A percentile compares a stretch with the other conserved stretches of the same genome.
Evolutionary conservation across 345 rosid genomes (phyloP).

Genomic region (Eucalyptus microcorys): DNA sequence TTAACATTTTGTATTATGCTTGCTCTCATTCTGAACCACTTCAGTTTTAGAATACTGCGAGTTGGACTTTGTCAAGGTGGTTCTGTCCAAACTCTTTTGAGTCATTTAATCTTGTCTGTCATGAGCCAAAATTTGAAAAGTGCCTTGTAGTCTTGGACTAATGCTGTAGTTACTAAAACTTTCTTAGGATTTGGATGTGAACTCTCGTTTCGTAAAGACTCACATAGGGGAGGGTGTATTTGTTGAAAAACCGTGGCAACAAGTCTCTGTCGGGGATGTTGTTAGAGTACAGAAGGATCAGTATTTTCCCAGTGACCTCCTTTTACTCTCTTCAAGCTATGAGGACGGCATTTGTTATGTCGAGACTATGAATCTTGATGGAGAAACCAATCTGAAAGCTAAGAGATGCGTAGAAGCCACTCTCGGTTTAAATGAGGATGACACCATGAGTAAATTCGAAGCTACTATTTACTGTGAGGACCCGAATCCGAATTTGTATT

Average conservation of each 20-base stretch:
- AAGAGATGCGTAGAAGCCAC: constrained; percentile 59
- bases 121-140: not conserved
- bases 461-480: constrained; percentile 50
- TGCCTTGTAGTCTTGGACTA: not conserved
- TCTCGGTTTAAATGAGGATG: constrained; percentile 30
- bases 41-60: not conserved
- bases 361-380: constrained; percentile 81
- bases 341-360: constrained; percentile 79
- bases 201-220: constrained; percentile 24
- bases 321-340: constrained; percentile 57
- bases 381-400: constrained; percentile 64
- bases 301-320: constrained; percentile 59
- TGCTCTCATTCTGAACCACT: not conserved
- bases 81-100: not conserved
- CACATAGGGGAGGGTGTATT: constrained; percentile 38
- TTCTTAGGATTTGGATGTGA: constrained; percentile 39
- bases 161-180: not conserved
- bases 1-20: not conserved
- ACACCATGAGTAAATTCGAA: constrained; percentile 17
- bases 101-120: not conserved
- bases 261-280: constrained; percentile 50
- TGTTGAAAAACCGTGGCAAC: constrained; percentile 34
- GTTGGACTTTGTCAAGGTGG: not conserved
- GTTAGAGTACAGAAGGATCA: constrained; percentile 51
- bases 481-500: constrained; percentile 65